Percentiles rank a stretch among this genome's conserved stretches.
phyloP scores from a whole-genome alignment of 1,139 yeast species.

The Lodderomyces beijingensis region DNA sequence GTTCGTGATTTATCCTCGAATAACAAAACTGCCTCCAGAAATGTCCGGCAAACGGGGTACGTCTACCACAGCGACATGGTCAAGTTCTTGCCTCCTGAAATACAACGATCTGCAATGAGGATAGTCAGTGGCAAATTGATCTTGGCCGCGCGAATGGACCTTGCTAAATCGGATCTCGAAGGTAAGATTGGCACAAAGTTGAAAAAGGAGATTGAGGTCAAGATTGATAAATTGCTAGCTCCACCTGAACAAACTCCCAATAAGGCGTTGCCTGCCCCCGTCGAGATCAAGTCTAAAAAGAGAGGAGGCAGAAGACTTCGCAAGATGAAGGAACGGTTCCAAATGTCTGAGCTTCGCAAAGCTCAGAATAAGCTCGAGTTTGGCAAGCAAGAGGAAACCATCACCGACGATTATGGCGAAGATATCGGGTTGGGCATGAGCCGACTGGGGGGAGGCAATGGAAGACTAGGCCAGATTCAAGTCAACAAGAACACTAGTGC shows the following conservation, averaged over 20 bases:
- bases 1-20: conserved; percentile 48
- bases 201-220: conserved; percentile 53
- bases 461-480: conserved; percentile 33
- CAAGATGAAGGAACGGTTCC: conserved; percentile 75
- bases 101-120: conserved; percentile 68
- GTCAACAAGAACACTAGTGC: conserved; percentile 43
- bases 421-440: conserved; percentile 83
- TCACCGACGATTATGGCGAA: conserved; percentile 66
- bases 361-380: conserved; percentile 84
- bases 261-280: conserved; percentile 82
- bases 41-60: conserved; percentile 63
- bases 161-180: conserved; percentile 38
- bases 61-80: conserved; percentile 51
- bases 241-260: conserved; percentile 70
- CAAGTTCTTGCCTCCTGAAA: conserved; percentile 52
- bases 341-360: conserved; percentile 73
- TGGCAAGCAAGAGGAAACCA: conserved; percentile 66
- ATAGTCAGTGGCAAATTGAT: conserved; percentile 76
- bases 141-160: conserved; percentile 81
- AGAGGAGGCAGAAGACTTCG: conserved; percentile 84
- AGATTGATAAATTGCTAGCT: conserved; percentile 66
- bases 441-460: conserved; percentile 28
- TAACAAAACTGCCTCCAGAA: conserved; percentile 21
- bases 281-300: conserved; percentile 71
- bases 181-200: conserved; percentile 59